phyloP scores from a whole-genome alignment of 2,329 filamentous ascomycete genomes.

The Mariannaea sp. region DNA sequence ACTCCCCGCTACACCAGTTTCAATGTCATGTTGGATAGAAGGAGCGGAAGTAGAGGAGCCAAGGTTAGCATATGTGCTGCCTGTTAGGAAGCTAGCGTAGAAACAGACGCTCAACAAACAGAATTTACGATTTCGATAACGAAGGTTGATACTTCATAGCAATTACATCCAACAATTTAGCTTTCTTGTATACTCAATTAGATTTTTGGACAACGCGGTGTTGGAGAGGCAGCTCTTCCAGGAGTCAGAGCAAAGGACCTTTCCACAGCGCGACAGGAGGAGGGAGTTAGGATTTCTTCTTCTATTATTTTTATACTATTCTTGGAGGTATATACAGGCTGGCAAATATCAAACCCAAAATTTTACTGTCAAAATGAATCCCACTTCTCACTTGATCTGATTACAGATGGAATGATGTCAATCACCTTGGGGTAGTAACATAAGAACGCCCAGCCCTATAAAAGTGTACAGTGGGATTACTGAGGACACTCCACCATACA shows the following conservation, averaged over 20 bases:
- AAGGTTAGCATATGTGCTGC: slow-evolving; percentile 35
- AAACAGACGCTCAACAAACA: neutral
- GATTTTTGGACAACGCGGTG: neutral
- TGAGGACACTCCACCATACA: neutral
- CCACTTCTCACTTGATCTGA: too few relatives aligned
- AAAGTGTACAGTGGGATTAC: slow-evolving; percentile 22
- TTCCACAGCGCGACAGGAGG: neutral
- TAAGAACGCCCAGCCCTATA: neutral
- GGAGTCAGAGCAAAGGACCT: neutral
- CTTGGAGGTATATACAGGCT: neutral
- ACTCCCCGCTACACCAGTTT: slow-evolving; percentile 37
- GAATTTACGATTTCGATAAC: slow-evolving; percentile 25
- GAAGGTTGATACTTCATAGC: slow-evolving; percentile 9
- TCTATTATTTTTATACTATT: neutral
- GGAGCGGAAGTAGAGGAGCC: slow-evolving; percentile 35
- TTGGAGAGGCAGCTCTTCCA: neutral
- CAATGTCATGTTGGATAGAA: slow-evolving; percentile 38
- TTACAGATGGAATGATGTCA: too few relatives aligned
- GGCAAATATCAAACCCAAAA: neutral
- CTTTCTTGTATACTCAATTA: slow-evolving; percentile 15
- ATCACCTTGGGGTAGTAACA: too few relatives aligned
- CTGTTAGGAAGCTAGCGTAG: slow-evolving; percentile 15
- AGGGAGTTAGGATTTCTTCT: neutral
- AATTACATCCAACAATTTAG: slow-evolving; percentile 1
- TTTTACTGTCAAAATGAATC: too few relatives aligned